Evolutionary conservation across 202 grass and related monocot species (phyloP).

Genomic region (Zoysia matrella): DNA sequence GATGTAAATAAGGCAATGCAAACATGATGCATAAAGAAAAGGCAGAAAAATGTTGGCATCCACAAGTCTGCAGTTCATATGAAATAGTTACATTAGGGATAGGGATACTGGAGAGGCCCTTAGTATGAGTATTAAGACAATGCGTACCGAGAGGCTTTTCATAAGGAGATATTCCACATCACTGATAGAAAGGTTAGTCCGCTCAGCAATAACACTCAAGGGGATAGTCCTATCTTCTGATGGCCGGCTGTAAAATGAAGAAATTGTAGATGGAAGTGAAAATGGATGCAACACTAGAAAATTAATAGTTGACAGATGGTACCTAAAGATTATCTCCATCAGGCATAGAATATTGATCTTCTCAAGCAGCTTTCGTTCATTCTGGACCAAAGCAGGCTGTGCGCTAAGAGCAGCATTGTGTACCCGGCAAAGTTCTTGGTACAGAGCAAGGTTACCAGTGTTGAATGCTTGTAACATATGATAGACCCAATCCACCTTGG

Average conservation of each 20-base stretch:
- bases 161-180: too few species aligned
- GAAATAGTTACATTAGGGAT: neutral
- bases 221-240: constrained; percentile 96
- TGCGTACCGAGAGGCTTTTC: constrained; percentile 92
- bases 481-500: constrained; percentile 95
- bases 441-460: constrained; percentile 76
- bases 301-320: constrained; percentile 19
- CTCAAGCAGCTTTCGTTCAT: constrained; percentile 86
- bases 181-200: constrained; percentile 79
- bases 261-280: constrained; percentile 20
- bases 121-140: constrained; percentile 26
- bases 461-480: constrained; percentile 97
- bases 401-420: constrained; percentile 88
- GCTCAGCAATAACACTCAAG: constrained; percentile 75
- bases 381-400: constrained; percentile 90
- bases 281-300: neutral
- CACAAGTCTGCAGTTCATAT: constrained; percentile 3
- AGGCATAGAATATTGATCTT: constrained; percentile 97
- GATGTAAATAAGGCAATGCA: neutral
- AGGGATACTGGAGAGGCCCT: neutral
- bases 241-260: constrained; percentile 57
- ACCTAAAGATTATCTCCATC: constrained; percentile 99
- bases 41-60: neutral
- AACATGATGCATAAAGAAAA: constrained; percentile 21
- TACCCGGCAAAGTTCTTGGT: constrained; percentile 88